Conservation (phyloP, 345 rosid genomes). For the Salix caprea region DNA sequence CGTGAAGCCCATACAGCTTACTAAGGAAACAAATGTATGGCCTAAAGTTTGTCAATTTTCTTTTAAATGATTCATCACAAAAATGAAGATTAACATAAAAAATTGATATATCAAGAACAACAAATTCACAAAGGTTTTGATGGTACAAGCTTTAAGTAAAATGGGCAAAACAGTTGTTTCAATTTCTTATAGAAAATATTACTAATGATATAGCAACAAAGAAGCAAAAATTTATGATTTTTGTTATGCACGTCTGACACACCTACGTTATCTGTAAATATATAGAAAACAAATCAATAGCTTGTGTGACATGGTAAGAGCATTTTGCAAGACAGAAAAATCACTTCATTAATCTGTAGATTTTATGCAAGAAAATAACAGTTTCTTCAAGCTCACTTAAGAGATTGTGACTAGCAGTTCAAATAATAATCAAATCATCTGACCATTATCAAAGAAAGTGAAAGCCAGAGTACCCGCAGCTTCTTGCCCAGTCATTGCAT, state of each 20-base stretch:
- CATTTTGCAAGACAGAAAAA: neutral
- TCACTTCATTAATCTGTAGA: neutral
- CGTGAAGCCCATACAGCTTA: neutral
- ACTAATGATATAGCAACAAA: neutral
- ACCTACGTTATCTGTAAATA: neutral
- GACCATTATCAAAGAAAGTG: neutral
- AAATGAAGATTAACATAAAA: neutral
- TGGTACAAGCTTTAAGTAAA: neutral
- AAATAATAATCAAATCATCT: neutral
- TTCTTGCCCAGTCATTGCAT: constrained; percentile 99
- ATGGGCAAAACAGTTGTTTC: neutral
- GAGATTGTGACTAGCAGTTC: neutral
- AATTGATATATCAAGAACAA: neutral
- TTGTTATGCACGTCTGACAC: neutral
- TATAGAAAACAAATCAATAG: neutral
- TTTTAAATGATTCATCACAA: neutral
- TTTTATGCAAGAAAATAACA: neutral
- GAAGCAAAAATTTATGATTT: neutral
- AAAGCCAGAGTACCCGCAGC: constrained; percentile 63
- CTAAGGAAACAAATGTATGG: neutral
- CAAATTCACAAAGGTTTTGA: neutral
- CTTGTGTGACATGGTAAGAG: neutral
- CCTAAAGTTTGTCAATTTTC: neutral
- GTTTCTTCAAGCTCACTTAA: no score
- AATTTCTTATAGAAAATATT: neutral